These are phyloP conservation scores for Penstemon eatonii DNA, from an alignment of 257 asterid genomes.

Conservation along the genomic window DNA sequence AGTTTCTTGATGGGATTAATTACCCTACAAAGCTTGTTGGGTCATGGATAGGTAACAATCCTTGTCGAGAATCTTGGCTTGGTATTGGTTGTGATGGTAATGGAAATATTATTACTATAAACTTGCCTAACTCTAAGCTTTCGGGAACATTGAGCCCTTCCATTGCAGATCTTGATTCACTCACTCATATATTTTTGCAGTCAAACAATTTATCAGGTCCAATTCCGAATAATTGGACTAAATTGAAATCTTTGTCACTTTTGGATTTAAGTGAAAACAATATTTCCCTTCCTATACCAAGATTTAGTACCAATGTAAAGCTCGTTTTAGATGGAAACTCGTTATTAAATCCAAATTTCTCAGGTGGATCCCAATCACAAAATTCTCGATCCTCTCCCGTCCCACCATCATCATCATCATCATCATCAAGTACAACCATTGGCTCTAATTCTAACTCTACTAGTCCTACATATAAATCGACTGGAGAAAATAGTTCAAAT, in stretches of 20 bases:
- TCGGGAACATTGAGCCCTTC: conserved; percentile 73
- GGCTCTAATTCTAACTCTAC: too few relatives aligned
- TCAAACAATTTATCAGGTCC: conserved; percentile 66
- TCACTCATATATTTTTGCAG: conserved; percentile 49
- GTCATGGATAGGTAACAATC: conserved; percentile 76
- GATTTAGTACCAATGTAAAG: conserved; percentile 45
- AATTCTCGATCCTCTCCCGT: conserved; percentile 34
- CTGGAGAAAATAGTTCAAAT: conserved; percentile 34
- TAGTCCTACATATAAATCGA: neutral
- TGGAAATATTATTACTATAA: conserved; percentile 47
- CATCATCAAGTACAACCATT: too few relatives aligned
- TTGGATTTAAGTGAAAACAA: conserved; percentile 70
- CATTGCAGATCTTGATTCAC: conserved; percentile 58
- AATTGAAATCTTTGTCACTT: conserved; percentile 53
- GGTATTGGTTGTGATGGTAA: conserved; percentile 64
- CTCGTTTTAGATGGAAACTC: conserved; percentile 57
- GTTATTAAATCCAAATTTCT: conserved; percentile 37
- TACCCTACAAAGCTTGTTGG: conserved; percentile 66
- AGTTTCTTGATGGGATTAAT: conserved; percentile 75
- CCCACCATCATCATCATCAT: neutral
- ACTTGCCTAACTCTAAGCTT: conserved; percentile 59
- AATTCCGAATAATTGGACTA: conserved; percentile 63
- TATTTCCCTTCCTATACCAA: conserved; percentile 69
- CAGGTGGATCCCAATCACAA: conserved; percentile 33
- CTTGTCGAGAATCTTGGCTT: conserved; percentile 62